These are phyloP conservation scores for Tremella fuciformis DNA, from an alignment of 768 basidiomycete genomes.

Conservation along the genomic window DNA sequence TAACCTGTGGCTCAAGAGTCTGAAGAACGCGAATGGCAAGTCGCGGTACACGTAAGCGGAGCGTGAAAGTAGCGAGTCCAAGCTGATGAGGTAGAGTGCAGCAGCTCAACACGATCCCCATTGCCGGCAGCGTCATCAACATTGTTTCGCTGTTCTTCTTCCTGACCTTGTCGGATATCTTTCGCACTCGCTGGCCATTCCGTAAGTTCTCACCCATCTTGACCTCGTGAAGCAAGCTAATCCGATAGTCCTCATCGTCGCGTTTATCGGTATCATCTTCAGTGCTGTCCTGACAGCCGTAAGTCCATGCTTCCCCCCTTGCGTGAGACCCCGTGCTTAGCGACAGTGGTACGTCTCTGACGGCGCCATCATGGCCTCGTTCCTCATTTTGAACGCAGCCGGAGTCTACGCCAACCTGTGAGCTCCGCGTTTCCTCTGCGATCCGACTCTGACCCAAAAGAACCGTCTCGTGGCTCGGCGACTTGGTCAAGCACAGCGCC, in stretches of 20 bases:
- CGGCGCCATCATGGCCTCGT: constrained; percentile 8
- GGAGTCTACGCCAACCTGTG: constrained; percentile 5
- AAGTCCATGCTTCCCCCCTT: not conserved
- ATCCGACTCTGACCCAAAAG: not conserved
- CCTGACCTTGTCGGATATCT: constrained; percentile 11
- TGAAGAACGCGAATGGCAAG: constrained; percentile 11
- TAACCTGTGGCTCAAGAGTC: constrained; percentile 15
- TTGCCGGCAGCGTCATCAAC: constrained; percentile 8
- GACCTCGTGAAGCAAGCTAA: not conserved
- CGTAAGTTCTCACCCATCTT: constrained; percentile 3
- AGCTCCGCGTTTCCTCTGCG: not conserved
- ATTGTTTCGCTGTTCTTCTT: constrained; percentile 13
- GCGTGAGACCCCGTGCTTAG: not conserved
- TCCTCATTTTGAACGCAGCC: constrained; percentile 7
- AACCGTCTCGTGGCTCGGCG: constrained; percentile 9
- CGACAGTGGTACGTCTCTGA: constrained; percentile 12
- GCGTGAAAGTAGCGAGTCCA: not conserved
- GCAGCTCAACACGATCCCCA: constrained; percentile 10
- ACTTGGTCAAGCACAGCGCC: constrained; percentile 7
- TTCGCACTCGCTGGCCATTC: constrained; percentile 8
- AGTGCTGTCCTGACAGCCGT: constrained; percentile 6
- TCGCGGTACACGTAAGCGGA: constrained; percentile 7
- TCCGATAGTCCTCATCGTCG: not conserved
- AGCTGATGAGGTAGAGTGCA: not conserved
- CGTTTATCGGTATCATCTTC: constrained; percentile 10